phyloP scores from a whole-genome alignment of 495 filamentous ascomycete species.

The Penicillium atrosanguineum region DNA sequence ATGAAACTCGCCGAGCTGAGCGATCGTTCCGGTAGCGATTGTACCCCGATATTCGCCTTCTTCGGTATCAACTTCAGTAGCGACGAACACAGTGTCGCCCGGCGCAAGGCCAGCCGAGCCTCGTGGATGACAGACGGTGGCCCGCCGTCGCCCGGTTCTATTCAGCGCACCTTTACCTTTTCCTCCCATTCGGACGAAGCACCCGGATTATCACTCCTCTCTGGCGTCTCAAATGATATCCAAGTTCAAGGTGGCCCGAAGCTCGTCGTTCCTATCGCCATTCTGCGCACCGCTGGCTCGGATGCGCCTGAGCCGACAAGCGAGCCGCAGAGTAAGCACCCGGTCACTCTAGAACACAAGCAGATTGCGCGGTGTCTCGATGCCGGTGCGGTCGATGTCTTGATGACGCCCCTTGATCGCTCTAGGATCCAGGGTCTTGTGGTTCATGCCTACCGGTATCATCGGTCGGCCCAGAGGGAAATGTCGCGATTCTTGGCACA shows the following conservation, averaged over 20 bases:
- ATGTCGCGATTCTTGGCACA: conserved; percentile 62
- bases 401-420: conserved; percentile 70
- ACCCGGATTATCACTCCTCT: conserved; percentile 66
- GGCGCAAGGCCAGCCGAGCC: conserved; percentile 38
- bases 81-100: conserved; percentile 31
- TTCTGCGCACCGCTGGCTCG: conserved; percentile 49
- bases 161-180: conserved; percentile 44
- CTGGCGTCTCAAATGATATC: conserved; percentile 67
- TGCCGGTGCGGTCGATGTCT: conserved; percentile 79
- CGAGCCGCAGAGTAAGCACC: conserved; percentile 41
- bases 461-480: conserved; percentile 66
- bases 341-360: conserved; percentile 37
- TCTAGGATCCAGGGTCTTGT: conserved; percentile 69
- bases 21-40: conserved; percentile 57
- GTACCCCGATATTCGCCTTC: conserved; percentile 72
- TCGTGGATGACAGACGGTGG: conserved; percentile 33
- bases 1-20: conserved; percentile 65
- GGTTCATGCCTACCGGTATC: conserved; percentile 78
- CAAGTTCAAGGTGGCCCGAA: conserved; percentile 69
- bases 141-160: conserved; percentile 35
- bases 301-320: conserved; percentile 25
- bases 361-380: conserved; percentile 70
- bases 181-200: conserved; percentile 52
- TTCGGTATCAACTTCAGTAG: conserved; percentile 58
- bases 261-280: conserved; percentile 69